Evolutionary conservation across 768 basidiomycete species (phyloP).

Genomic region (Suillus subluteus): DNA sequence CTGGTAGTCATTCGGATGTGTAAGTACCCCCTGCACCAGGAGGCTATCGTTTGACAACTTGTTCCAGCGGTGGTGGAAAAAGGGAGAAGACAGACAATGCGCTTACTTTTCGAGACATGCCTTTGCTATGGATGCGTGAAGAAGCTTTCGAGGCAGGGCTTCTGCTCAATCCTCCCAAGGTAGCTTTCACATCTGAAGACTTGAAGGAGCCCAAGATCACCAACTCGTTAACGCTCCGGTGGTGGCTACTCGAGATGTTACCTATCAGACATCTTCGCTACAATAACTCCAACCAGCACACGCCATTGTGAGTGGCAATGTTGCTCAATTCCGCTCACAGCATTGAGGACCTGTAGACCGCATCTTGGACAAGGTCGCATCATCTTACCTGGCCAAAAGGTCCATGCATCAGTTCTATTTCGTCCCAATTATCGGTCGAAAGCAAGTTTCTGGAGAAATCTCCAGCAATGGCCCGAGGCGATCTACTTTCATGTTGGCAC

Average conservation of each 20-base stretch:
- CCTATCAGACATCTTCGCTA: constrained; percentile 33
- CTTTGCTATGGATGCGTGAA: constrained; percentile 35
- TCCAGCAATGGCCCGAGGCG: constrained; percentile 29
- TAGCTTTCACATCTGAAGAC: constrained; percentile 35
- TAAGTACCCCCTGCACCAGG: constrained; percentile 19
- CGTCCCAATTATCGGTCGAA: constrained; percentile 32
- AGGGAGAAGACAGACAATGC: constrained; percentile 16
- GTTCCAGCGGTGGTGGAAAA: constrained; percentile 32
- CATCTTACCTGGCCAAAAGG: constrained; percentile 34
- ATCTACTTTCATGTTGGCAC: constrained; percentile 7
- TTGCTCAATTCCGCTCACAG: neutral
- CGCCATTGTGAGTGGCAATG: constrained; percentile 19
- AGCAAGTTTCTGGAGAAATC: constrained; percentile 27
- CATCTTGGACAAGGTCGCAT: constrained; percentile 29
- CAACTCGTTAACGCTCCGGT: constrained; percentile 16
- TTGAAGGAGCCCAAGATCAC: constrained; percentile 26
- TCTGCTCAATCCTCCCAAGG: constrained; percentile 23
- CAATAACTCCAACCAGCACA: constrained; percentile 28
- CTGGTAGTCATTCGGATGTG: constrained; percentile 44
- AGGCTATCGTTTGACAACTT: constrained; percentile 8
- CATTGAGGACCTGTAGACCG: constrained; percentile 25
- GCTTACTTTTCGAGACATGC: constrained; percentile 32
- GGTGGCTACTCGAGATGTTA: constrained; percentile 30
- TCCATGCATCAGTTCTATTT: constrained; percentile 36
- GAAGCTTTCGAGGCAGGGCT: constrained; percentile 32